Base-by-base conservation (phyloP, 306 rosid genomes). In the Arachis stenosperma region DNA sequence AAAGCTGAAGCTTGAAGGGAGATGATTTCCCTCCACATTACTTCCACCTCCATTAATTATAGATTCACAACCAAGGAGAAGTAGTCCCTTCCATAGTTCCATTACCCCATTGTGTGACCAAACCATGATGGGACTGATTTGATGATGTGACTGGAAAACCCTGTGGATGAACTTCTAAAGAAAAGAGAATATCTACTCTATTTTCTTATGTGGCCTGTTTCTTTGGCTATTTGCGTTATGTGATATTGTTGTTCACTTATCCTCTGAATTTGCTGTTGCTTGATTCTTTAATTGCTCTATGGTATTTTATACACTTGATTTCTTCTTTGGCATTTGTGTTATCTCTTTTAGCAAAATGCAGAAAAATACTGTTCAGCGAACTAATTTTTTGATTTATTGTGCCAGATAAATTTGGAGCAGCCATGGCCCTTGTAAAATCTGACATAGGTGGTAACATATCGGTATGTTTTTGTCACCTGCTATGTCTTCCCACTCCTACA, bases 331-430 rank as follows among this genome's bases (percentile, higher is more conserved):
- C 22, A 65, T 8, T 3, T 39, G 67, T 57, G 0, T 65, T 56
- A 37, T 65, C 57, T 50, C 40, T 55, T 37, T 54, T 36, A 56
- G 50, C 17, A 70, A 30, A 54, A 71, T 46, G 56, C 36, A 6
- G 47, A 17, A 48, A 33, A 42, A 64, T 22, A 39, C 6, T 27
- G 58, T 30, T 61, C 69, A 65, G 13, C 17, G 41, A 33, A 27
- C 67, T 61, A 14, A 59, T 78, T 52, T 82, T 58, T 73, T 85
- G 79, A 7, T 79, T 85, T 81, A 7, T 79, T 62, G 8, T 80
- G 84, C 74, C 87, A 94, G 97, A 91, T 13, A 95, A 90, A 82
- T 95, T 95, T 79, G 99, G 99, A 85, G 93, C 99, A 80, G 87
- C 99, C 62, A 90, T 95, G 99, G 7, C 86, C 70, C 97, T 92